Conservation (phyloP, 495 filamentous ascomycete genomes). For the Parathielavia hyrcaniae region DNA sequence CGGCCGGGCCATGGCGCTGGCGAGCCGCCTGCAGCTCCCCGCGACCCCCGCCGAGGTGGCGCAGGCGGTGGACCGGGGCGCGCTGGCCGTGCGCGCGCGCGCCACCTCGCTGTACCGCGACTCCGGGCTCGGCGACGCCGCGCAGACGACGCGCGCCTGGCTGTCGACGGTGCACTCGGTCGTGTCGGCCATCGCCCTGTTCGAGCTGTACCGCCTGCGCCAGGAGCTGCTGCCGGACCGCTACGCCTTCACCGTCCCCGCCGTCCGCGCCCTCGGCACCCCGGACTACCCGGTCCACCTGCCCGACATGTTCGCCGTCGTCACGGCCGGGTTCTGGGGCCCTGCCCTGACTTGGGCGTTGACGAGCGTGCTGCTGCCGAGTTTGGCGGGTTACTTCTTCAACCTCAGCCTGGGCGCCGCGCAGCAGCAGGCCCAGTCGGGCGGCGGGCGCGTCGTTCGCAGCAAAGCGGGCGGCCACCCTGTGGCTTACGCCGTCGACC, state of each 20-base stretch:
- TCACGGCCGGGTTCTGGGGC: slow-evolving; percentile 75
- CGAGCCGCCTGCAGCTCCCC: slow-evolving; percentile 57
- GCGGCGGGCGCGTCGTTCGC: slow-evolving; percentile 4
- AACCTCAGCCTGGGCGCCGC: slow-evolving; percentile 56
- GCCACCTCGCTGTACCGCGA: slow-evolving; percentile 45
- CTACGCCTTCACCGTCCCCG: slow-evolving; percentile 64
- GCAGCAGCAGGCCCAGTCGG: slow-evolving; percentile 31
- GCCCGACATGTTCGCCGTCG: slow-evolving; percentile 76
- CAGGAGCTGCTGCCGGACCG: slow-evolving; percentile 58
- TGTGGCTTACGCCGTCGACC: slow-evolving; percentile 60
- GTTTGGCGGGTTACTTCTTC: slow-evolving; percentile 73
- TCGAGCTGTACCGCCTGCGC: slow-evolving; percentile 57
- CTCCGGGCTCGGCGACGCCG: slow-evolving; percentile 47
- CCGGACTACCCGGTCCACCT: slow-evolving; percentile 50
- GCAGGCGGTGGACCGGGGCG: slow-evolving; percentile 71
- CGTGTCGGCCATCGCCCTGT: slow-evolving; percentile 55
- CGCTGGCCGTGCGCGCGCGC: slow-evolving; percentile 54
- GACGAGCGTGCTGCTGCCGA: slow-evolving; percentile 63
- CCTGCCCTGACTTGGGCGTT: slow-evolving; percentile 71
- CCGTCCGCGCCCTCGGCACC: slow-evolving; percentile 48
- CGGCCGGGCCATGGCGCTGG: slow-evolving; percentile 46
- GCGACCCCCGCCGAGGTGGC: slow-evolving; percentile 79
- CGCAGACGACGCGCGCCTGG: slow-evolving; percentile 57
- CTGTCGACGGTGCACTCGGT: slow-evolving; percentile 62
- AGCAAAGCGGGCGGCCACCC: slow-evolving; percentile 11